Percentiles rank a stretch among this genome's conserved stretches.
These are phyloP conservation scores for Metschnikowia proteae DNA, from an alignment of 805 yeast species.

Conservation along the genomic window DNA sequence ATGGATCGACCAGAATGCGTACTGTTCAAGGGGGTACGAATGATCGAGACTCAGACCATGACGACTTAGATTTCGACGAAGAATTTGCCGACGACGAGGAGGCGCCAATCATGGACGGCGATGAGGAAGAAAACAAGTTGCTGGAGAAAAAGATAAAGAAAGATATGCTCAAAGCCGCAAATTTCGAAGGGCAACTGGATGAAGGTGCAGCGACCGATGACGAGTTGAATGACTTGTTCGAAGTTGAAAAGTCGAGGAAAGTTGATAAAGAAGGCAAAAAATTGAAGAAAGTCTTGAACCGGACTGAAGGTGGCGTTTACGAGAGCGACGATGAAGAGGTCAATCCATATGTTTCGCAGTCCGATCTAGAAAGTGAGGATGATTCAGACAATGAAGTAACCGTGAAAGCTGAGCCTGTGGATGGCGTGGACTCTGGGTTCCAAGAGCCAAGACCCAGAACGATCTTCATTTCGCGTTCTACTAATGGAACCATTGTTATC, in stretches of 20 bases:
- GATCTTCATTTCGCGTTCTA: slow-evolving; percentile 25
- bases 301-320: slow-evolving; percentile 85
- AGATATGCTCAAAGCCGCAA: slow-evolving; percentile 81
- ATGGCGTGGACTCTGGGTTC: slow-evolving; percentile 15
- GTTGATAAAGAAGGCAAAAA: slow-evolving; percentile 90
- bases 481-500: slow-evolving; percentile 49
- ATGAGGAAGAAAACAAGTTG: slow-evolving; percentile 90
- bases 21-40: slow-evolving; percentile 45
- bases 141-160: slow-evolving; percentile 79
- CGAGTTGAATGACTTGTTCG: slow-evolving; percentile 67
- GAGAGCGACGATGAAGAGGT: slow-evolving; percentile 79
- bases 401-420: slow-evolving; percentile 34
- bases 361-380: slow-evolving; percentile 58
- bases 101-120: slow-evolving; percentile 95
- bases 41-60: slow-evolving; percentile 72
- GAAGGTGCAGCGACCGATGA: slow-evolving; percentile 54
- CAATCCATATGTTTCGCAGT: slow-evolving; percentile 68
- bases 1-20: slow-evolving; percentile 25
- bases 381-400: slow-evolving; percentile 42
- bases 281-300: slow-evolving; percentile 75
- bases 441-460: slow-evolving; percentile 9
- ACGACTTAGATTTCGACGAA: slow-evolving; percentile 91
- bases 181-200: slow-evolving; percentile 60
- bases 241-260: slow-evolving; percentile 54
- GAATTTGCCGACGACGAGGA: slow-evolving; percentile 99